These are phyloP conservation scores for Hydrangea macrophylla DNA, from an alignment of 148 eudicot species.

Conservation along the genomic window DNA sequence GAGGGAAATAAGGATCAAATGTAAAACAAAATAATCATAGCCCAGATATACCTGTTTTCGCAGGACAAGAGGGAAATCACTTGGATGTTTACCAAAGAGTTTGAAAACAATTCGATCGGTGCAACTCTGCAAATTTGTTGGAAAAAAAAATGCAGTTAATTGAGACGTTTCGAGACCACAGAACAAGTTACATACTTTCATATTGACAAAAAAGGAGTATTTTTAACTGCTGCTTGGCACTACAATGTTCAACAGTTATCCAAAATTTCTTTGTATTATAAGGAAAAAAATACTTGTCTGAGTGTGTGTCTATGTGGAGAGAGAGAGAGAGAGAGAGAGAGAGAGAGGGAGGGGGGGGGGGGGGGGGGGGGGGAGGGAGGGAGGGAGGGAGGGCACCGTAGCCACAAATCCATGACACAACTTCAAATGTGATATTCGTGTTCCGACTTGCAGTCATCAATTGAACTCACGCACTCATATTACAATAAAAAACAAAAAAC, in stretches of 20 bases:
- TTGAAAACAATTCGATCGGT: slow-evolving; percentile 91
- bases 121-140: slow-evolving; percentile 54
- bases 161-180: neutral
- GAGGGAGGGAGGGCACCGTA: too few relatives aligned
- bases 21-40: slow-evolving; percentile 2
- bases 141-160: neutral
- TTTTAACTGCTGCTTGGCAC: too few relatives aligned
- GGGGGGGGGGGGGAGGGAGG: too few relatives aligned
- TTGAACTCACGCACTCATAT: slow-evolving; percentile 1
- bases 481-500: neutral
- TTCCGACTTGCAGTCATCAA: slow-evolving; percentile 1
- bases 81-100: slow-evolving; percentile 91
- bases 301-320: too few relatives aligned
- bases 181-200: neutral
- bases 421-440: neutral
- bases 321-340: too few relatives aligned
- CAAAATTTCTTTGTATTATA: too few relatives aligned
- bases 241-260: neutral
- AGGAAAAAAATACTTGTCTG: too few relatives aligned
- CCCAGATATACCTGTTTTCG: slow-evolving; percentile 63
- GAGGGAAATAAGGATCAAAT: neutral
- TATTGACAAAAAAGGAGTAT: neutral
- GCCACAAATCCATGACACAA: too few relatives aligned
- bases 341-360: too few relatives aligned
- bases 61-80: slow-evolving; percentile 64